Evolutionary conservation across 257 asterid genomes (phyloP).

Genomic region (Solanum pinnatisectum): DNA sequence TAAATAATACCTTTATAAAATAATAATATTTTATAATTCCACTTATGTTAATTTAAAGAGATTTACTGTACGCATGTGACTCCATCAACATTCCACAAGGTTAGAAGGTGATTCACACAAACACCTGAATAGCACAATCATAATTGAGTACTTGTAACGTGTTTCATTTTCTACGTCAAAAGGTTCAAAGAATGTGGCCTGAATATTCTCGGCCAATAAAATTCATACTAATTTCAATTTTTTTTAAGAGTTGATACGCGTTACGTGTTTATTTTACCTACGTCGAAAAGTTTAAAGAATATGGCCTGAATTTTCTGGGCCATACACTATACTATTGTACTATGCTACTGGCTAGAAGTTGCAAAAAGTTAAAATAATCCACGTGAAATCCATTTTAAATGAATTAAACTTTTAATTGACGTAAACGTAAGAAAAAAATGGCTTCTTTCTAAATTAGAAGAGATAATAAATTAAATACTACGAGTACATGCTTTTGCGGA

Average conservation of each 20-base stretch:
- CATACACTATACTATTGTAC: neutral
- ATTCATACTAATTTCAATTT: too few relatives aligned
- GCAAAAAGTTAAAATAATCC: neutral
- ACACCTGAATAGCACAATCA: neutral
- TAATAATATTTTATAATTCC: too few relatives aligned
- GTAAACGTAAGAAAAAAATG: neutral
- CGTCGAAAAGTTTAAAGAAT: neutral
- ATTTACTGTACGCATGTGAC: too few relatives aligned
- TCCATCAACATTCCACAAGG: neutral
- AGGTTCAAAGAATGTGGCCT: too few relatives aligned
- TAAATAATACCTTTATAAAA: too few relatives aligned
- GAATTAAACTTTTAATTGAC: neutral
- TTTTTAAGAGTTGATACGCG: fast-evolving
- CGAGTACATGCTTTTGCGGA: neutral
- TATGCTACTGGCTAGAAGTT: neutral
- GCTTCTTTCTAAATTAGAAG: neutral
- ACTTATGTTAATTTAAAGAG: too few relatives aligned
- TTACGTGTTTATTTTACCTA: too few relatives aligned
- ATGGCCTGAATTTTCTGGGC: neutral
- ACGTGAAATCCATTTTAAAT: neutral
- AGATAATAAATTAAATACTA: neutral
- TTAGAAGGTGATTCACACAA: neutral
- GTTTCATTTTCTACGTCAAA: too few relatives aligned
- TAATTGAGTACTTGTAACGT: too few relatives aligned
- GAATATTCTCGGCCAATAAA: too few relatives aligned